phyloP scores from a whole-genome alignment of 2,329 filamentous ascomycete species.

The Claviceps pazoutovae region DNA sequence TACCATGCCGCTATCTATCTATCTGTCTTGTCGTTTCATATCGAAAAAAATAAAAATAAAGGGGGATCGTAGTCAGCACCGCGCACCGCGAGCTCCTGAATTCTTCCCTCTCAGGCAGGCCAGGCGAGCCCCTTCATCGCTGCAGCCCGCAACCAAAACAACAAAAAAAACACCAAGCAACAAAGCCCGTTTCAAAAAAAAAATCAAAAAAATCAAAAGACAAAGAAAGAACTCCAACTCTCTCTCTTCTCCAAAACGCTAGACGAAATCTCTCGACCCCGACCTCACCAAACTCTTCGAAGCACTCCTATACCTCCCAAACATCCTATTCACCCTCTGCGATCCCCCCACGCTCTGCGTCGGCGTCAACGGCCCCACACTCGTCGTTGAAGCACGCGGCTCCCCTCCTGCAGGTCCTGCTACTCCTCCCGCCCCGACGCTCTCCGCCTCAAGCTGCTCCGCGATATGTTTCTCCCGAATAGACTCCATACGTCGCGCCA shows the following conservation, averaged over 20 bases:
- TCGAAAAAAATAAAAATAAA: too few relatives aligned
- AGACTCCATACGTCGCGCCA: conserved; percentile 22
- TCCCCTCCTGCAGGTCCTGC: conserved; percentile 4
- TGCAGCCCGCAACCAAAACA: too few relatives aligned
- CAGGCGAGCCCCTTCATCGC: too few relatives aligned
- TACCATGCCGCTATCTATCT: too few relatives aligned
- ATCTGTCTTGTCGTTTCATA: too few relatives aligned
- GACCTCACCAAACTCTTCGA: background rate
- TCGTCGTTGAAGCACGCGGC: background rate
- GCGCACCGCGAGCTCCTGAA: too few relatives aligned
- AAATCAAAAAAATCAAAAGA: too few relatives aligned
- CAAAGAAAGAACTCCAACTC: too few relatives aligned
- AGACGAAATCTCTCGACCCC: background rate
- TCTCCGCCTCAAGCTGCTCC: conserved; percentile 13
- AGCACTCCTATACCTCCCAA: background rate
- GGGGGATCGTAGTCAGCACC: too few relatives aligned
- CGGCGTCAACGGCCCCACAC: background rate
- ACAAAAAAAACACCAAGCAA: too few relatives aligned
- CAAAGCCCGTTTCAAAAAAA: too few relatives aligned
- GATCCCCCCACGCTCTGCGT: background rate
- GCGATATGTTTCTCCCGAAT: conserved; percentile 24
- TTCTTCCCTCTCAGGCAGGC: too few relatives aligned
- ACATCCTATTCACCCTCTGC: background rate
- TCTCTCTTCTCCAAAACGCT: background rate
- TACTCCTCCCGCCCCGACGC: conserved; percentile 4